Evolutionary conservation across 345 rosid species (phyloP), one percentile per base, ranked within the genome.

Genomic region (Carallia brachiata): DNA sequence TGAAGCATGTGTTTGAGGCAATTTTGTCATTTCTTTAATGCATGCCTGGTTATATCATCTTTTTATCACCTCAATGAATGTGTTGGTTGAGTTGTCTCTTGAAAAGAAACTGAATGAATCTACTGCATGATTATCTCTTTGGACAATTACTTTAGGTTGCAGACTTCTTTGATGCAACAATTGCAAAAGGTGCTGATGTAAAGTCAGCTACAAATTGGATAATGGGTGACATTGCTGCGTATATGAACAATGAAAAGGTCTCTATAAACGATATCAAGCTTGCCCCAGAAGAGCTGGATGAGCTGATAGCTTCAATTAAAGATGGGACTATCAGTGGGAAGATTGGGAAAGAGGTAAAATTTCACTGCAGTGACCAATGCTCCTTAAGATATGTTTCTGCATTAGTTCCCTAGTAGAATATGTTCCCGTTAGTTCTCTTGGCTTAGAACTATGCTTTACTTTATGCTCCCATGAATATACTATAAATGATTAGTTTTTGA

Each of bases 201-300:
- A 90, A 90, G 82, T 75, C 75, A 71, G 89, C 92, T 30, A 83
- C 93, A 62, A 94, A 91, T 76, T 90, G 98, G 98, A 81, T 94
- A 69, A 94, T 91, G 93, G 84, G 97, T 9, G 98, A 94, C 78
- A 87, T 94, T 64, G 97, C 93, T 27, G 96, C 95, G 44, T 88
- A 87, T 72, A 75, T 90, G 90, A 94, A 94, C 75, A 89, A 91
- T 67, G 96, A 91, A 66, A 82, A 86, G 76, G 80, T 94, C 68
- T 83, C 95, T 54, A 85, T 90, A 71, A 83, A 74, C 62, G 90
- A 90, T 40, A 83, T 90, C 68, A 91, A 90, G 71, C 97, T 94
- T 73, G 77, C 74, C n/a, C 84, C 98, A 0, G 66, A 75, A 60
- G 95, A 94, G 86, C 84, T 94, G 39, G 88, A 90, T 65, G 96